Percentiles rank a stretch among this genome's conserved stretches.
phyloP scores from a whole-genome alignment of 1,139 yeast species.

The Candida mesenterica region DNA sequence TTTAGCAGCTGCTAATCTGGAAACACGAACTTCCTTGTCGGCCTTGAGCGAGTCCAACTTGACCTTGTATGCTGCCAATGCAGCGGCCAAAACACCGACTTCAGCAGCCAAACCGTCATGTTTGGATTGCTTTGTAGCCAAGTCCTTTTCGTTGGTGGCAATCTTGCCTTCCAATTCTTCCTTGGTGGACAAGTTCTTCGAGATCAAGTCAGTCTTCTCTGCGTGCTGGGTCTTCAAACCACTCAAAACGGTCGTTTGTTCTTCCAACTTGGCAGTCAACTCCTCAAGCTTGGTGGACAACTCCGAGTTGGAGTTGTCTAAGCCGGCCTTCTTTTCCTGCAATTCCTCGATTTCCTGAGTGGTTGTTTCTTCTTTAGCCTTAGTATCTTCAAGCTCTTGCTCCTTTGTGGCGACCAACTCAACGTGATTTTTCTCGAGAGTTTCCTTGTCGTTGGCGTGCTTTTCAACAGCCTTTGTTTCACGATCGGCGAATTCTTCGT shows the following conservation, averaged over 20 bases:
- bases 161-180: conserved; percentile 42
- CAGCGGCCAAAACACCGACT: conserved; percentile 42
- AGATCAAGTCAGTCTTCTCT: conserved; percentile 39
- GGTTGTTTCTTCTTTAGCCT: conserved; percentile 45
- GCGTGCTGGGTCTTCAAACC: conserved; percentile 41
- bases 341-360: conserved; percentile 46
- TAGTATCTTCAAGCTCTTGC: conserved; percentile 49
- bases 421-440: conserved; percentile 43
- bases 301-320: conserved; percentile 45
- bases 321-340: conserved; percentile 41
- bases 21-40: conserved; percentile 38
- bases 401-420: conserved; percentile 49
- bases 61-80: conserved; percentile 46
- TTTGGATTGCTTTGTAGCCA: conserved; percentile 35
- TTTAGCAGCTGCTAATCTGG: conserved; percentile 44
- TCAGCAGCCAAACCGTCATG: conserved; percentile 43
- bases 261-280: conserved; percentile 40
- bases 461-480: conserved; percentile 48
- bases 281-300: conserved; percentile 40
- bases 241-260: conserved; percentile 39
- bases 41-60: conserved; percentile 39
- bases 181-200: conserved; percentile 35
- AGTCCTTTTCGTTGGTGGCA: conserved; percentile 31
- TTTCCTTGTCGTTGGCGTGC: conserved; percentile 47
- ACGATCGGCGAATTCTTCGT: conserved; percentile 43